A percentile compares a stretch with the other conserved stretches of the same genome.
Evolutionary conservation across 2,329 filamentous ascomycete genomes (phyloP).

Genomic region (Colletotrichum sp.): DNA sequence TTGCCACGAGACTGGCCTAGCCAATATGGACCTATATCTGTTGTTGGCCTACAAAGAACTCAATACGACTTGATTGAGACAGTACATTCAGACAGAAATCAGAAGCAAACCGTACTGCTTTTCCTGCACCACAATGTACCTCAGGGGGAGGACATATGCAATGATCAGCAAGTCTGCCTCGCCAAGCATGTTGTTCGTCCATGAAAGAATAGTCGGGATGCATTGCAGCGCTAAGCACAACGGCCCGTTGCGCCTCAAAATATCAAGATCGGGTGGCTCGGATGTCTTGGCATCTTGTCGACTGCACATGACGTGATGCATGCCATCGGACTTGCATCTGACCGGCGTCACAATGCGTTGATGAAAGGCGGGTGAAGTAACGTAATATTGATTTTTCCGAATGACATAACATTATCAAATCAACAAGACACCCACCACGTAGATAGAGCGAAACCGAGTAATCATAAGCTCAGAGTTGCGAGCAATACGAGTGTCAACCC

Average conservation of each 20-base stretch:
- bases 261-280: not conserved
- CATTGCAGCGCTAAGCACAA: not conserved
- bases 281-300: not conserved
- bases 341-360: not conserved
- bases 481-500: not conserved
- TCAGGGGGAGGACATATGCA: not conserved
- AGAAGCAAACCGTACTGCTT: not conserved
- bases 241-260: not conserved
- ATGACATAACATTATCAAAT: not conserved
- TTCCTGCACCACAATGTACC: fast-evolving
- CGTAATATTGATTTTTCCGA: not conserved
- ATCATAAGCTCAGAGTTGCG: not conserved
- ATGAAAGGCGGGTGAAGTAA: not conserved
- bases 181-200: not conserved
- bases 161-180: not conserved
- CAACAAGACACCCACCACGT: not conserved
- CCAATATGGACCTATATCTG: too few relatives aligned
- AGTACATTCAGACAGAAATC: not conserved
- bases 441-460: not conserved
- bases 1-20: too few relatives aligned
- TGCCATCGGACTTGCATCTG: not conserved
- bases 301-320: not conserved
- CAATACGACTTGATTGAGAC: too few relatives aligned
- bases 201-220: not conserved
- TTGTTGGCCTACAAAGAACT: too few relatives aligned